These are phyloP conservation scores for Malbranchea zuffiana DNA, from an alignment of 2,329 filamentous ascomycete species.

Conservation along the genomic window DNA sequence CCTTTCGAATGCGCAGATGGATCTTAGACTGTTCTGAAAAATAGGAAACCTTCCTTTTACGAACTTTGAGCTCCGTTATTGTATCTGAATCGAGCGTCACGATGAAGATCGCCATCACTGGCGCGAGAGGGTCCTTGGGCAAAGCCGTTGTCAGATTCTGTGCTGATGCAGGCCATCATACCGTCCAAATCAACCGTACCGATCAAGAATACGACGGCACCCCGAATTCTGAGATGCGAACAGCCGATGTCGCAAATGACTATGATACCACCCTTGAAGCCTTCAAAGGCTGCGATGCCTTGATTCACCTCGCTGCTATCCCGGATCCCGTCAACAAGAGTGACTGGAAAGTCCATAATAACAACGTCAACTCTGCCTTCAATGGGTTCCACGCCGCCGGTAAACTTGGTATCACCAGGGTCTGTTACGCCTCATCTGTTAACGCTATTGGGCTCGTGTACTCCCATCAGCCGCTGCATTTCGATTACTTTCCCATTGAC, in stretches of 20 bases:
- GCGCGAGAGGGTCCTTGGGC: slow-evolving; percentile 27
- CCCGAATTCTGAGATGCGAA: slow-evolving; percentile 26
- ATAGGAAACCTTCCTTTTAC: no score
- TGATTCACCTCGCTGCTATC: slow-evolving; percentile 32
- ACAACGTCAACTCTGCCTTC: slow-evolving; percentile 31
- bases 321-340: slow-evolving; percentile 27
- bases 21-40: no score
- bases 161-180: slow-evolving; percentile 24
- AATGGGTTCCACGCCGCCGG: slow-evolving; percentile 32
- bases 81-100: no score
- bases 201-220: slow-evolving; percentile 22
- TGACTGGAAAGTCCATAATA: slow-evolving; percentile 26
- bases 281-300: slow-evolving; percentile 28
- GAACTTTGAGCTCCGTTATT: no score
- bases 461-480: slow-evolving; percentile 25
- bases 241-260: slow-evolving; percentile 24
- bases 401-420: slow-evolving; percentile 25
- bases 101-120: slow-evolving; percentile 35
- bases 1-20: no score
- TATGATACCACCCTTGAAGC: slow-evolving; percentile 25
- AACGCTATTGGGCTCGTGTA: slow-evolving; percentile 32
- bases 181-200: slow-evolving; percentile 28
- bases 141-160: slow-evolving; percentile 23
- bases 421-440: slow-evolving; percentile 31
- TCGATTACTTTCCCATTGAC: no score